phyloP scores from a whole-genome alignment of 768 basidiomycete species.

The Podaxis mareebaensis region DNA sequence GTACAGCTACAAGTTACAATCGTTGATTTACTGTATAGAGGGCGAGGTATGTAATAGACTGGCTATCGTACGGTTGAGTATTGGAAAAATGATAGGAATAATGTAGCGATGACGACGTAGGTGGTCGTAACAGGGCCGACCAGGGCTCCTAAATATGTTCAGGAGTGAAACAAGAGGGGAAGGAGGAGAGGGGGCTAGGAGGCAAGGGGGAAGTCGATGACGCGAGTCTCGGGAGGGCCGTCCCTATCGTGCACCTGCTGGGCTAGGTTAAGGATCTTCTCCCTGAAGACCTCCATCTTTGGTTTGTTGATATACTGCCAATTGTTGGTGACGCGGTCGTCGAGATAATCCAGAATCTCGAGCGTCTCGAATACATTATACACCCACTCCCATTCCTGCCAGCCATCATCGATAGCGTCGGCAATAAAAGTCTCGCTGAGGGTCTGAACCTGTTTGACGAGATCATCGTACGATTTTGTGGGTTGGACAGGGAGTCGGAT shows the following conservation, averaged over 20 bases:
- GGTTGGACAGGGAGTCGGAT: conserved; percentile 11
- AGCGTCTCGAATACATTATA: conserved; percentile 16
- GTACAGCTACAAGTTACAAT: conserved; percentile 11
- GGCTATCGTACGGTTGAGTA: conserved; percentile 6
- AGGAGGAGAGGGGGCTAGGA: not conserved
- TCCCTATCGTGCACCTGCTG: conserved; percentile 8
- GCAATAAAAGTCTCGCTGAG: conserved; percentile 4
- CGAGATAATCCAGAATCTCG: conserved; percentile 14
- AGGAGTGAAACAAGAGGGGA: not conserved
- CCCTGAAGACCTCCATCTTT: conserved; percentile 16
- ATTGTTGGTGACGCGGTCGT: conserved; percentile 13
- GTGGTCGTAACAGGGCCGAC: not conserved
- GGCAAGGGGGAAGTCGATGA: conserved; percentile 13
- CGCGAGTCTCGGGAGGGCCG: conserved; percentile 10
- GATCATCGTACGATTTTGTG: conserved; percentile 5
- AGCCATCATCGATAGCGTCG: conserved; percentile 16
- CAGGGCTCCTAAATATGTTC: conserved; percentile 6
- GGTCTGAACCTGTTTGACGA: conserved; percentile 7
- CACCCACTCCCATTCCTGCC: conserved; percentile 17
- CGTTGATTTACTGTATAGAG: conserved; percentile 3
- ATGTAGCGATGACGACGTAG: conserved; percentile 5
- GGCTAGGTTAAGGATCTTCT: conserved; percentile 11
- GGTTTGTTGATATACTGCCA: conserved; percentile 16
- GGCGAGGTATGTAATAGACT: conserved; percentile 11
- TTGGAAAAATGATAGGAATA: conserved; percentile 13